Base-by-base conservation (phyloP, 352 stramenopile genomes). In the Phytophthora sansomeana region DNA sequence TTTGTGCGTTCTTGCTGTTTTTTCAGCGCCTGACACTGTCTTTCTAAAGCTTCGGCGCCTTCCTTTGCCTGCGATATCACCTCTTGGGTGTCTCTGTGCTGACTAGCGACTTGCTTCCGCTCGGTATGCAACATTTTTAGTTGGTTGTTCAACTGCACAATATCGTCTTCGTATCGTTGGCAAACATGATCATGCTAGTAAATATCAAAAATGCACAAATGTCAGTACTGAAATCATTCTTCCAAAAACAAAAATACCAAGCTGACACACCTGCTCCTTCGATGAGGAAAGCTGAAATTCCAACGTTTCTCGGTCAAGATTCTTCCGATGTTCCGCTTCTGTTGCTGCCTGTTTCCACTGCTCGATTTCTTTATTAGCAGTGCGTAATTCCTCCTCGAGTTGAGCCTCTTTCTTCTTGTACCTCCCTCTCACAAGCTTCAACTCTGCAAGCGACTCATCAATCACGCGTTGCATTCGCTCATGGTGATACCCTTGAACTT, bases 401-500 rank as follows among this genome's bases (percentile, higher is more conserved):
- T 66, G 51, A 5, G 74, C 60, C 19, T 83, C 65, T 29, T 73
- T 75, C 43, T 79, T 80, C 58, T 77, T 83, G 67, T 88, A 80
- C 17, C 71, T 75, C 9, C 60, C 47, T 28, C 80, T 72, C 49
- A 87, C 76, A 5, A 63, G 51, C 30, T 91, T 87, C 10, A 91
- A 58, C 46, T 91, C 80, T 1, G 67, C 46, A 33, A 89, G 50
- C 24, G 80, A 86, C 30, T 89, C 80, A 8, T 80, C 67, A 16
- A 86, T 72, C 0, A 88, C 80, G 44, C 62, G 69, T 47, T 85
- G 78, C 26, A 91, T 74, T 9, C 72, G 78, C 8, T 85, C 74
- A 26, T 89, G 72, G 39, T 91, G 82, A 42, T 82, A 71, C 13
- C 62, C 63, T 58, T 88, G 80, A 30, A 91, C 65, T 56, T 89